Percentiles rank a stretch among this genome's conserved stretches.
Evolutionary conservation across 2,329 filamentous ascomycete species (phyloP).

Genomic region (Fusarium stilboides): DNA sequence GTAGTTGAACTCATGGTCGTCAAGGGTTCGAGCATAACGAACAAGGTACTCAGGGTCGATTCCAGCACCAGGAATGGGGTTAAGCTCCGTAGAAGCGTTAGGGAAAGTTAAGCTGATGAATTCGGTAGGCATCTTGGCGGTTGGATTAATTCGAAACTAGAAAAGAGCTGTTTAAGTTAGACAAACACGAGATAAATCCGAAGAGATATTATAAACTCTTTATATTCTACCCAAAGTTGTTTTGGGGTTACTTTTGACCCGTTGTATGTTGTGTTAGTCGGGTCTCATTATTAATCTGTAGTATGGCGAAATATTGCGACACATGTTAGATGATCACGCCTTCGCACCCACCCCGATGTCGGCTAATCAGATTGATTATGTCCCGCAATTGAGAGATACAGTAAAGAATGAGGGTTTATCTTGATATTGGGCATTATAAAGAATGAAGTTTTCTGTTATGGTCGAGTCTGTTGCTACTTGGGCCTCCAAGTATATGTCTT

Average conservation of each 20-base stretch:
- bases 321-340: conserved; percentile 46
- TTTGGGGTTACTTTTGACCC: conserved; percentile 6
- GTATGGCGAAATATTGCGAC: conserved; percentile 50
- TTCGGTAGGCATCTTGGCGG: conserved; percentile 59
- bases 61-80: conserved; percentile 65
- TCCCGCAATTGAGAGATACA: background rate
- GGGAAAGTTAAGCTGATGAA: conserved; percentile 73
- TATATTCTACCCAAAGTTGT: background rate
- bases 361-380: conserved; percentile 35
- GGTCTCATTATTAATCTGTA: conserved; percentile 46
- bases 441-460: background rate
- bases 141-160: conserved; percentile 4
- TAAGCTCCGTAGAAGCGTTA: conserved; percentile 70
- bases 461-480: too few species aligned
- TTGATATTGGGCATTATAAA: background rate
- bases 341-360: conserved; percentile 45
- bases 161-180: background rate
- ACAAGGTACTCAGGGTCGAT: conserved; percentile 70
- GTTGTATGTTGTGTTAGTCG: conserved; percentile 9
- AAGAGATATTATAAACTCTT: background rate
- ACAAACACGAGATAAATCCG: background rate
- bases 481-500: background rate
- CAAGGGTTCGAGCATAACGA: conserved; percentile 70
- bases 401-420: background rate
- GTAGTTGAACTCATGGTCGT: conserved; percentile 74